These are phyloP conservation scores for Viridothelium virens DNA, from an alignment of 495 filamentous ascomycete species.

Conservation along the genomic window DNA sequence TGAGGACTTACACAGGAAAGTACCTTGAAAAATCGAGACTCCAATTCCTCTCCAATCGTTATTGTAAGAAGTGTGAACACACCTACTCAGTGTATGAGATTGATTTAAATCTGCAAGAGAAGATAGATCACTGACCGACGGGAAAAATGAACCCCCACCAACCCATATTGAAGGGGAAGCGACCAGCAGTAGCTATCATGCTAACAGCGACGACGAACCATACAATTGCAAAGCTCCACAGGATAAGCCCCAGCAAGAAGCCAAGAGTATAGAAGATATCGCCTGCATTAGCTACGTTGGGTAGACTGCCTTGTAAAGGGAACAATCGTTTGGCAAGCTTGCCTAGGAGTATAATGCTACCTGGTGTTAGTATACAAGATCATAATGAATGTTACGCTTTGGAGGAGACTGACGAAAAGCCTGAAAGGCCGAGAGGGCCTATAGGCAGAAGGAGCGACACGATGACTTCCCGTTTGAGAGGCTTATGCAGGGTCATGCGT, in stretches of 20 bases:
- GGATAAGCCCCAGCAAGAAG: slow-evolving; percentile 43
- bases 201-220: slow-evolving; percentile 55
- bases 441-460: slow-evolving; percentile 56
- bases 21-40: slow-evolving; percentile 48
- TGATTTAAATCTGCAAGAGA: slow-evolving; percentile 2
- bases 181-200: slow-evolving; percentile 33
- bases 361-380: background rate
- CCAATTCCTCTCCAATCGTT: slow-evolving; percentile 43
- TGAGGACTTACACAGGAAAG: slow-evolving; percentile 21
- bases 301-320: slow-evolving; percentile 35
- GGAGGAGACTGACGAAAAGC: slow-evolving; percentile 37
- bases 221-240: slow-evolving; percentile 56
- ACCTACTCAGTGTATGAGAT: slow-evolving; percentile 9
- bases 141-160: slow-evolving; percentile 65
- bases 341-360: slow-evolving; percentile 49
- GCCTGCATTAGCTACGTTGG: slow-evolving; percentile 43
- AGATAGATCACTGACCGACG: slow-evolving; percentile 32
- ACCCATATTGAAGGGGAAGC: slow-evolving; percentile 58
- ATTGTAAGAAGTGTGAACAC: slow-evolving; percentile 48
- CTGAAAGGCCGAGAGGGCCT: slow-evolving; percentile 53
- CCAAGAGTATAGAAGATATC: slow-evolving; percentile 49
- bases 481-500: slow-evolving; percentile 48
- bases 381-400: background rate
- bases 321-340: slow-evolving; percentile 44
- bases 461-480: slow-evolving; percentile 52